Base-by-base conservation (phyloP, 129 eudicot species). In the Silybum marianum region DNA sequence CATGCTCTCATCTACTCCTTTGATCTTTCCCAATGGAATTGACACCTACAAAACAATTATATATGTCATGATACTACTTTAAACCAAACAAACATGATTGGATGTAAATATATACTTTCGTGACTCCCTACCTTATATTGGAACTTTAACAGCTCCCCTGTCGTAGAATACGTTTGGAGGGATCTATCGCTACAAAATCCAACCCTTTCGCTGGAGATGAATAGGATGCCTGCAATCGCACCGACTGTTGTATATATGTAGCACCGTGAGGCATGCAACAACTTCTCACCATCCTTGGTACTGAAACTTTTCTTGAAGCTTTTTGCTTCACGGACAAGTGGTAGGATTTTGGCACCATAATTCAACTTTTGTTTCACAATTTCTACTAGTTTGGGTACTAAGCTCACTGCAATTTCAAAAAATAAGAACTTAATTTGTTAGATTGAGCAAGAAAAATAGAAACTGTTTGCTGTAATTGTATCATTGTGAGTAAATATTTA, bases 21-120 rank as follows among this genome's bases (percentile, higher is more conserved):
- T 62, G 66, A 84, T 72, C 69, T 78, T 84, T 36, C 42, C 79
- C 44, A 84, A 65, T 9, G 83, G 87, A 22, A 84, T 84, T 46
- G 79, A 78, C 24, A 76, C 86, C 84, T 81, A 58, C 78, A 44
- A 19, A 70, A 70, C 74, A 70, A 11, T 4, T 16, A 28, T n/a
- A n/a, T n/a, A n/a, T 30, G 75, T 28, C 42, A 30, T 9, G 3
- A 30, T 71, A 71, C 48, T 16, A 19, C 72, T 23, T 9, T 19
- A 4, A 28, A 4, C 10, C 6, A 58, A 58, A 58, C 8, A 58
- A 2, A 16, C 7, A 7, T 19, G 65, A 1, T 6, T 2, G n/a
- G 23, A 1, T 18, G 9, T 58, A n/a, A 58, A 58, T n/a, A 58
- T 58, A 58, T n/a, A n/a, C 65, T 18, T 32, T n/a, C 0, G 65